Base-by-base conservation (phyloP, 2,329 filamentous ascomycete genomes). In the Xylaria sp. region DNA sequence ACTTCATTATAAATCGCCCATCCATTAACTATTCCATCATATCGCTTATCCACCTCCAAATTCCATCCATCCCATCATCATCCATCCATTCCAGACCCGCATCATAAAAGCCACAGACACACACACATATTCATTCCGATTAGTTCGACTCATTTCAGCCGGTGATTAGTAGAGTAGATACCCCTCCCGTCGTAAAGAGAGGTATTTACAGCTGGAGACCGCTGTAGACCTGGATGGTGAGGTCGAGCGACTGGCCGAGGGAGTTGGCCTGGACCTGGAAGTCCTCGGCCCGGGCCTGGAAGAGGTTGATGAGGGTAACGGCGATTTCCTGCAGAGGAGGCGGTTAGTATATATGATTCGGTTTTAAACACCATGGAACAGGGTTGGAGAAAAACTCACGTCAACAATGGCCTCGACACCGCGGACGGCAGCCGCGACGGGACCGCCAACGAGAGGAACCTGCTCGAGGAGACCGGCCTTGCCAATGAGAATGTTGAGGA, bases 401-500 rank as follows among this genome's bases (percentile, higher is more conserved):
- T 64, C 62, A 51, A 64, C 55, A 6, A 60, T 57, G 13, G 35
- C 30, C 54, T 64, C 62, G 7, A 59, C 54, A 2, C 7, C 6
- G 50, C 62, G 60, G 47, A 64, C 58, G 10, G 55, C 58, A 8
- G 57, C n/a, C 13, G 60, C 60, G 13, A 64, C 54, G 13, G 62
- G 62, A 11, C 35, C 58, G 4, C 58, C 60, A 3, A 64, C 11
- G 35, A 62, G 0, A 8, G 62, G 62, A 19, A 64, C n/a, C 8
- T 42, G 37, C 39, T 49, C 34, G 16, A 63, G 30, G 23, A 62
- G 19, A 11, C 62, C 60, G 9, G 58, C 55, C 51, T 64, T 64
- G 35, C 58, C 62, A n/a, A 64, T 62, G 50, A 64, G 10, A 55
- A 62, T 64, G 60, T 62, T 64, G 39, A 64, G 58, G 2, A 64